Base-by-base conservation (phyloP, 2,329 filamentous ascomycete genomes). In the Pseudocercospora fuligena region DNA sequence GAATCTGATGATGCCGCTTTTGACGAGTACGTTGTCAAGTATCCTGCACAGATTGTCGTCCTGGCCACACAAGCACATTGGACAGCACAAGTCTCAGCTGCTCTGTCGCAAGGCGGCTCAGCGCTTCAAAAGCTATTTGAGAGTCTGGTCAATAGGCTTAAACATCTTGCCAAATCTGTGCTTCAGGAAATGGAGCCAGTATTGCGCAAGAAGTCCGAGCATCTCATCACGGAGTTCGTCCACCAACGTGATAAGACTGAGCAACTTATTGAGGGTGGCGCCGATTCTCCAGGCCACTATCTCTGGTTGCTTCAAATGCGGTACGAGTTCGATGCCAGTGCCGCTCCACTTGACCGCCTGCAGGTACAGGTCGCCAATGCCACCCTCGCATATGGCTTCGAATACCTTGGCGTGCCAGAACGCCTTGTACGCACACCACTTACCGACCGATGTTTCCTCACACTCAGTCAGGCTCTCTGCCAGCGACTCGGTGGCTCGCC, bases 151-250 rank as follows among this genome's bases (percentile, higher is more conserved):
- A 89, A 92, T 74, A 88, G 97, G 29, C 88, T 99, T 53, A 89
- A 92, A 63, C 84, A 97, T 23, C 89, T 99, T 63, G 95, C 95
- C 21, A 87, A 92, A 46, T 94, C 93, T 2, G 95, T 99, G 12
- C 85, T 99, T 16, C 92, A 92, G 46, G 94, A 99, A 75, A 87
- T 99, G 23, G 91, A 94, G 71, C 84, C 92, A 6, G 91, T 97
- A 59, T 88, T 92, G 76, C 88, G 95, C 69, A 97, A 97, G 85
- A 97, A 97, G 83, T 99, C 94, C 80, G 95, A 99, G 79, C 94
- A 97, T 80, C 87, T 99, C 71, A 99, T 99, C 76, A 99, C 96
- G 0, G 96, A 99, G 78, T 98, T 95, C 77, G 95, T 99, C 14
- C 95, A 99, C 78, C 96, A 99, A 80, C 91, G 95, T 68, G 95